Percentiles rank a stretch among this genome's conserved stretches.
These are phyloP conservation scores for Leishmania arabica DNA, from an alignment of 208 protist genomes.

Conservation along the genomic window DNA sequence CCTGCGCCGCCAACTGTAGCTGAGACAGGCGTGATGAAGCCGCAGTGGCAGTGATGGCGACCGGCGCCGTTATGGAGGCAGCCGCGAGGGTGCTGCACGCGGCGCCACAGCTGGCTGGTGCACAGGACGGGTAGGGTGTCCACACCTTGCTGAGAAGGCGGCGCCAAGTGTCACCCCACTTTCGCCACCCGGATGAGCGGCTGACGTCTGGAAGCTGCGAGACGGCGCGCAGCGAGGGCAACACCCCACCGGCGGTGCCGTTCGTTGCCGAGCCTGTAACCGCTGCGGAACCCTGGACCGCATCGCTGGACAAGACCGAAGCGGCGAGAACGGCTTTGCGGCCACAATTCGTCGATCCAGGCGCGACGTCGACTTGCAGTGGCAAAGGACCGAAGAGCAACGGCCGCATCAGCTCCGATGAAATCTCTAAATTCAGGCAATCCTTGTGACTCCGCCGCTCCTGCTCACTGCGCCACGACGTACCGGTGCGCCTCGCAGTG, in stretches of 20 bases:
- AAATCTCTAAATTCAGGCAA: conserved; percentile 22
- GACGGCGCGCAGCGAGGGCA: neutral
- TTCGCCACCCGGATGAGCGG: neutral
- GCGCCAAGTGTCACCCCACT: neutral
- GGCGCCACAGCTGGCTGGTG: neutral
- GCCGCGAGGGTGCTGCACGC: neutral
- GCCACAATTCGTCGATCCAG: conserved; percentile 27
- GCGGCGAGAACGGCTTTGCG: neutral
- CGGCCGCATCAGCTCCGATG: conserved; percentile 27
- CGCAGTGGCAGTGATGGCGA: neutral
- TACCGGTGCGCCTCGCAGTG: conserved; percentile 2
- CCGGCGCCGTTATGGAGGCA: neutral
- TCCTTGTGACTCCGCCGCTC: conserved; percentile 5
- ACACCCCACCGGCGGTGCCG: neutral
- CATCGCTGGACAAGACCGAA: neutral
- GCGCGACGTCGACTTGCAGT: conserved; percentile 24
- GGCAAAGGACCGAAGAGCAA: conserved; percentile 34
- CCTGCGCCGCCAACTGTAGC: conserved; percentile 9
- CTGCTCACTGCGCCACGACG: conserved; percentile 8
- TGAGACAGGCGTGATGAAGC: neutral
- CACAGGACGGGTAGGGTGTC: neutral
- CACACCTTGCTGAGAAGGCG: neutral
- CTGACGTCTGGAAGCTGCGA: neutral
- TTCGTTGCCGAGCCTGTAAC: neutral
- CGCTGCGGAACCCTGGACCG: neutral